Evolutionary conservation across 2,329 filamentous ascomycete species (phyloP), one percentile per base, ranked within the genome.

Genomic region (Pestalotiopsis sp.): DNA sequence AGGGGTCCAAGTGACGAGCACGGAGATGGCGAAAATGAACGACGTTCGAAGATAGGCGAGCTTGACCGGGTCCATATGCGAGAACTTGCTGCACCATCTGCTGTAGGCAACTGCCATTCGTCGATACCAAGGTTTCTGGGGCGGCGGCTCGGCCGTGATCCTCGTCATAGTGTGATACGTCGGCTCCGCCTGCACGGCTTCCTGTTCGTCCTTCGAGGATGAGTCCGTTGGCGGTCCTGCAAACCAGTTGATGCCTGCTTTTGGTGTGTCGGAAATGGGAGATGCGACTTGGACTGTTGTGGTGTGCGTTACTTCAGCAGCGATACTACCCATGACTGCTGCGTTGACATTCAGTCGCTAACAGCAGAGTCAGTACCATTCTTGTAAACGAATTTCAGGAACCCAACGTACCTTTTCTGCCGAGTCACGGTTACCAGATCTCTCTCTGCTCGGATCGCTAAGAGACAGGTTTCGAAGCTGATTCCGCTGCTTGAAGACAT

Each of bases 1-100:
- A 5, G 88, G 88, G 4, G 87, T 89, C 87, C 88, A 90, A 3
- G 88, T 90, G 57, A 89, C 86, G 41, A 90, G 80, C 31, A 90
- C 87, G 62, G 86, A 89, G 69, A 90, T 82, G 61, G 87, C 86
- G 73, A 90, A 90, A 12, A 90, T 84, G 74, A 89, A 88, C 31
- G 86, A 89, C 7, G 88, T 90, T 14, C 87, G 84, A 58, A 90
- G 81, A 73, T 90, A 90, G 11, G 87, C 87, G 4, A 88, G 80
- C 80, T 90, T 90, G 72, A 90, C 82, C 1, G 87, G 86, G 76
- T 90, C 88, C 72, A 85, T 79, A 73, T 81, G 76, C 67, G 75
- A 75, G 56, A 86, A 79, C 65, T 75, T 75, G 67, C 36, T 64
- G 45, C 72, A 70, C 75, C 72, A 76, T 12, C 73, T 72, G 9